phyloP scores from a whole-genome alignment of 2,329 filamentous ascomycete species.

The Fusarium ambrosium region DNA sequence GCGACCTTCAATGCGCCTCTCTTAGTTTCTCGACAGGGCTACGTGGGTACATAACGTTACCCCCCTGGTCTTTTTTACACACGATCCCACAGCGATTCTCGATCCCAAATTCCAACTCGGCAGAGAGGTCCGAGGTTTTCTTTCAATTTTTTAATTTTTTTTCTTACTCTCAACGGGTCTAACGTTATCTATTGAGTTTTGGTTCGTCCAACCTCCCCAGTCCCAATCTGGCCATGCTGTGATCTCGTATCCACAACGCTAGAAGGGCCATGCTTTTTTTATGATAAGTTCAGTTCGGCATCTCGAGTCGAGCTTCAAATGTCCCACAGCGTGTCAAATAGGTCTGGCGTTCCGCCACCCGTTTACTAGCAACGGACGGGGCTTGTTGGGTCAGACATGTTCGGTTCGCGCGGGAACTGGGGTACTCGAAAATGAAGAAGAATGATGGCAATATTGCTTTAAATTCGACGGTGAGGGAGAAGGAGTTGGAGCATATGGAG shows the following conservation, averaged over 20 bases:
- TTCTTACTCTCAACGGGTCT: conserved; percentile 8
- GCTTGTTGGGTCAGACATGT: neutral
- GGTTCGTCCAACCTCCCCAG: conserved; percentile 16
- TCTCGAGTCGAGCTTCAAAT: neutral
- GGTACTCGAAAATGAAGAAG: neutral
- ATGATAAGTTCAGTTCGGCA: neutral
- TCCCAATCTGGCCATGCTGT: conserved; percentile 17
- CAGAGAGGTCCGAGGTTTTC: neutral
- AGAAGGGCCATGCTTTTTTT: conserved; percentile 6
- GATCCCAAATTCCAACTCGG: conserved; percentile 19
- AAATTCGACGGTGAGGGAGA: conserved; percentile 2
- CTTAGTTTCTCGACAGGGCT: conserved; percentile 19
- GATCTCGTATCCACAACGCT: conserved; percentile 17
- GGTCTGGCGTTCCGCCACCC: conserved; percentile 40
- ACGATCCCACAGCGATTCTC: conserved; percentile 30
- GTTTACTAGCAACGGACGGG: conserved; percentile 23
- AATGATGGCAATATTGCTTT: conserved; percentile 2
- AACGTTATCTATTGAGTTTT: conserved; percentile 19
- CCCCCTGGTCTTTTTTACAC: conserved; percentile 25
- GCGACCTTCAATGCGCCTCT: conserved; percentile 29
- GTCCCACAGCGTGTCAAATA: conserved; percentile 24
- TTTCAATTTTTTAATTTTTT: conserved; percentile 14
- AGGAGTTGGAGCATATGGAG: neutral
- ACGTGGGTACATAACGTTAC: neutral
- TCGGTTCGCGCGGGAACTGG: neutral